phyloP scores from a whole-genome alignment of 1,284 basidiomycete genomes.

The Ceraceosorus bombacis region DNA sequence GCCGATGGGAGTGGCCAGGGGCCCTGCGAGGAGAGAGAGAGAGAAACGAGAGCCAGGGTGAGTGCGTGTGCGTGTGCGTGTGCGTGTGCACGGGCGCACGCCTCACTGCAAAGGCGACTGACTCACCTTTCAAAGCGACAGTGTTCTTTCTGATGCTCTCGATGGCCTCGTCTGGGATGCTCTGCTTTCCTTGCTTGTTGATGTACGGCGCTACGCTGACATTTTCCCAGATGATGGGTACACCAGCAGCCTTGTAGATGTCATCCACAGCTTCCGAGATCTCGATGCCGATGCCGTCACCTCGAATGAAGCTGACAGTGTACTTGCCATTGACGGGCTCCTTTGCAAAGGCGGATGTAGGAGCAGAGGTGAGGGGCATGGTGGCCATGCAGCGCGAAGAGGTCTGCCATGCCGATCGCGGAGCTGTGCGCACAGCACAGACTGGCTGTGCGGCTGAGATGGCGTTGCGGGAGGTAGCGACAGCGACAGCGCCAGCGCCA shows the following conservation, averaged over 20 bases:
- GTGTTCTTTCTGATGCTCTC: conserved; percentile 92
- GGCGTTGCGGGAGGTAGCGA: too few relatives aligned
- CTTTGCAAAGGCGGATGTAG: conserved; percentile 45
- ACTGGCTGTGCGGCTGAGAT: too few relatives aligned
- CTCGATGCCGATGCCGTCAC: conserved; percentile 58
- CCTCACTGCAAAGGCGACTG: conserved; percentile 9
- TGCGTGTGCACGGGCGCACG: not conserved
- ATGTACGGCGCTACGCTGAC: conserved; percentile 67
- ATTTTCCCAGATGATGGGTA: conserved; percentile 72
- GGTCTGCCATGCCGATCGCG: too few relatives aligned
- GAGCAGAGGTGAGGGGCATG: conserved; percentile 33
- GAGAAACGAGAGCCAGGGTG: conserved; percentile 4
- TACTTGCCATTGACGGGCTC: conserved; percentile 51
- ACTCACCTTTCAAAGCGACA: conserved; percentile 84
- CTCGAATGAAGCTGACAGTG: conserved; percentile 82
- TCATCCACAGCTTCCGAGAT: conserved; percentile 64
- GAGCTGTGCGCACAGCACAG: too few relatives aligned
- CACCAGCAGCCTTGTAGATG: conserved; percentile 76
- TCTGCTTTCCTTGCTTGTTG: conserved; percentile 79
- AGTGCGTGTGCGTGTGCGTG: not conserved
- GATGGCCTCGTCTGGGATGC: conserved; percentile 88
- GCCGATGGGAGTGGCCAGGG: conserved; percentile 63
- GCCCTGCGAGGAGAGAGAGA: conserved; percentile 13
- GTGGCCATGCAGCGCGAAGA: conserved; percentile 1
- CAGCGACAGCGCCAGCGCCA: too few relatives aligned